Evolutionary conservation across 1,284 basidiomycete genomes (phyloP).

Genomic region (Xerocomus minutiporus): DNA sequence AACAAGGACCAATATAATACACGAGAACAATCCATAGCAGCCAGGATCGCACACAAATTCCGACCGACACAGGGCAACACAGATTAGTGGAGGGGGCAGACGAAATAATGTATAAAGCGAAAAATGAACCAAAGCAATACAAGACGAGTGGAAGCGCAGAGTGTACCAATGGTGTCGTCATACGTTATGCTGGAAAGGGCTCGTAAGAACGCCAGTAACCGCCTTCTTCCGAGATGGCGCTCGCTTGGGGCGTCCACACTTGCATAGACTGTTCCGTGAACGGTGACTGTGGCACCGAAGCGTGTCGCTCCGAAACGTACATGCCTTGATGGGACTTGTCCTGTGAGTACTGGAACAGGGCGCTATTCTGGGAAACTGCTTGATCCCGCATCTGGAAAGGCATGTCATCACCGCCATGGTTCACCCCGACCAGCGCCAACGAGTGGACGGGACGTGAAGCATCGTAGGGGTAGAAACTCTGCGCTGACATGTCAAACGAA

Average conservation of each 20-base stretch:
- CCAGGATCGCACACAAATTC: neutral
- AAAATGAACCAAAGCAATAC: too few relatives aligned
- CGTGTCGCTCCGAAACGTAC: slow-evolving; percentile 22
- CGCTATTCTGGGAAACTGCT: slow-evolving; percentile 13
- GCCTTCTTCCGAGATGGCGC: slow-evolving; percentile 16
- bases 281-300: slow-evolving; percentile 16
- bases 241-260: slow-evolving; percentile 19
- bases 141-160: neutral
- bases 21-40: neutral
- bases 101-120: neutral
- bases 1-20: neutral
- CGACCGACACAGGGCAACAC: neutral
- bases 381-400: slow-evolving; percentile 21
- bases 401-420: slow-evolving; percentile 14
- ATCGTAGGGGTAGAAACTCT: slow-evolving; percentile 23
- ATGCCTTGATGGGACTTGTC: slow-evolving; percentile 25
- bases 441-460: slow-evolving; percentile 15
- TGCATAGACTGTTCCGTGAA: slow-evolving; percentile 20
- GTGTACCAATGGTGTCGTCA: neutral
- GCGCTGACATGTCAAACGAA: slow-evolving; percentile 19
- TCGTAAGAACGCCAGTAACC: slow-evolving; percentile 28
- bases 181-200: slow-evolving; percentile 20
- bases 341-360: slow-evolving; percentile 20
- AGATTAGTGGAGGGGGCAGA: neutral
- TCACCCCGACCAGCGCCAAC: slow-evolving; percentile 20